phyloP scores from a whole-genome alignment of 805 yeast genomes.

The Candida germanica region DNA sequence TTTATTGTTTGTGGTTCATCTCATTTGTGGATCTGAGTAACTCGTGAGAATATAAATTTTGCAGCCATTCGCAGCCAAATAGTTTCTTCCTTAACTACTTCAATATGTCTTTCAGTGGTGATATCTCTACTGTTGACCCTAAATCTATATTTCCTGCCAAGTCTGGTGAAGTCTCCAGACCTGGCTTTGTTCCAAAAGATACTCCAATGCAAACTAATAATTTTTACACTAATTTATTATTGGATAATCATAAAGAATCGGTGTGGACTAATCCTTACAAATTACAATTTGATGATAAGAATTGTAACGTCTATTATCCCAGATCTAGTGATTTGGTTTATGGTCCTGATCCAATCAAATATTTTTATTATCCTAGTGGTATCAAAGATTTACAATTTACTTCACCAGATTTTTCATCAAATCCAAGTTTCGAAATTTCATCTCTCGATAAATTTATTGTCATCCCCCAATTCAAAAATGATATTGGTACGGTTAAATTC shows the following conservation, averaged over 20 bases:
- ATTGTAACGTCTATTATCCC: slow-evolving; percentile 13
- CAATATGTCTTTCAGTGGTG: slow-evolving; percentile 14
- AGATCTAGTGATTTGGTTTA: slow-evolving; percentile 12
- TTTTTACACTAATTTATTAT: slow-evolving; percentile 16
- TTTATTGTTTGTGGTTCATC: no score
- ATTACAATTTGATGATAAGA: slow-evolving; percentile 8
- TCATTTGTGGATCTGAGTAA: no score
- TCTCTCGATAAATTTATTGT: slow-evolving; percentile 14
- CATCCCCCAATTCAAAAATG: slow-evolving; percentile 12
- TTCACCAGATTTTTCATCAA: slow-evolving; percentile 10
- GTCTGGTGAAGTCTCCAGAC: slow-evolving; percentile 15
- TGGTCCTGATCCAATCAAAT: slow-evolving; percentile 14
- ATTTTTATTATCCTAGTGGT: slow-evolving; percentile 17
- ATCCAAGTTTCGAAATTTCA: slow-evolving; percentile 8
- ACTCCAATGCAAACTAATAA: slow-evolving; percentile 16
- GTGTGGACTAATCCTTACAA: slow-evolving; percentile 18
- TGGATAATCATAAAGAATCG: slow-evolving; percentile 12
- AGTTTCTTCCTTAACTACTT: background rate
- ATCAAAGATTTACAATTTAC: slow-evolving; percentile 14
- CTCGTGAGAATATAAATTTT: no score
- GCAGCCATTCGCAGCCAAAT: slow-evolving; percentile 3
- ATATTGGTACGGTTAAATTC: slow-evolving; percentile 47
- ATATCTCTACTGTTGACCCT: slow-evolving; percentile 15
- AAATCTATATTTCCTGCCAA: slow-evolving; percentile 12
- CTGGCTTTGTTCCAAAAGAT: slow-evolving; percentile 9